Percentiles rank a stretch among this genome's conserved stretches.
Evolutionary conservation across 768 basidiomycete genomes (phyloP).

Genomic region (Termitomyces sp.): DNA sequence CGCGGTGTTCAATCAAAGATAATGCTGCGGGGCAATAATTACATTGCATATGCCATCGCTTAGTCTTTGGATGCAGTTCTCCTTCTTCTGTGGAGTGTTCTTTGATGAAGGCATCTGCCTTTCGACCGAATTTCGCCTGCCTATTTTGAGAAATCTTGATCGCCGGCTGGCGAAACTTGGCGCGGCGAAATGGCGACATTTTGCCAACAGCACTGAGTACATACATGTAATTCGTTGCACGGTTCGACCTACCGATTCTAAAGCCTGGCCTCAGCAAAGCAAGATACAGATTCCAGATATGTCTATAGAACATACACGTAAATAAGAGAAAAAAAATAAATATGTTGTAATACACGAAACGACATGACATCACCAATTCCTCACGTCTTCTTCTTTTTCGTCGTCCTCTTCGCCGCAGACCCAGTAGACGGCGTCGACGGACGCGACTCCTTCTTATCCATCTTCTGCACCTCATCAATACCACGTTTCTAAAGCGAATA

Average conservation of each 20-base stretch:
- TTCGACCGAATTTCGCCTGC: too few relatives aligned
- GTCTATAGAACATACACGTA: background rate
- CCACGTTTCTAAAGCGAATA: conserved; percentile 54
- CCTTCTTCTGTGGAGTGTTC: too few relatives aligned
- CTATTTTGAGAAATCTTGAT: too few relatives aligned
- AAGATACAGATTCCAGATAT: background rate
- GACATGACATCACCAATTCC: background rate
- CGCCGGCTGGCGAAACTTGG: too few relatives aligned
- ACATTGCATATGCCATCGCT: too few relatives aligned
- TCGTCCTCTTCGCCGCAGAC: conserved; percentile 46
- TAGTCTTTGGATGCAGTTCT: too few relatives aligned
- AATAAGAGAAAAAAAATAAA: background rate
- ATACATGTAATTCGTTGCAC: too few relatives aligned
- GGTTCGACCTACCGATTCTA: too few relatives aligned
- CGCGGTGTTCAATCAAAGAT: background rate
- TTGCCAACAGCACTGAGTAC: too few relatives aligned
- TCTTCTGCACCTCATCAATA: conserved; percentile 57
- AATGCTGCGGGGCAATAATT: background rate
- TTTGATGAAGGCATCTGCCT: too few relatives aligned
- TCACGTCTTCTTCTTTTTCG: conserved; percentile 67
- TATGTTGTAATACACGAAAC: background rate
- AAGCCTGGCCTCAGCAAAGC: too few relatives aligned
- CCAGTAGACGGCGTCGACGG: conserved; percentile 55
- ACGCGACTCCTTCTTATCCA: conserved; percentile 50
- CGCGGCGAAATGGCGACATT: too few relatives aligned